phyloP scores from a whole-genome alignment of 2,329 filamentous ascomycete species.

The Beauveria rudraprayagi region DNA sequence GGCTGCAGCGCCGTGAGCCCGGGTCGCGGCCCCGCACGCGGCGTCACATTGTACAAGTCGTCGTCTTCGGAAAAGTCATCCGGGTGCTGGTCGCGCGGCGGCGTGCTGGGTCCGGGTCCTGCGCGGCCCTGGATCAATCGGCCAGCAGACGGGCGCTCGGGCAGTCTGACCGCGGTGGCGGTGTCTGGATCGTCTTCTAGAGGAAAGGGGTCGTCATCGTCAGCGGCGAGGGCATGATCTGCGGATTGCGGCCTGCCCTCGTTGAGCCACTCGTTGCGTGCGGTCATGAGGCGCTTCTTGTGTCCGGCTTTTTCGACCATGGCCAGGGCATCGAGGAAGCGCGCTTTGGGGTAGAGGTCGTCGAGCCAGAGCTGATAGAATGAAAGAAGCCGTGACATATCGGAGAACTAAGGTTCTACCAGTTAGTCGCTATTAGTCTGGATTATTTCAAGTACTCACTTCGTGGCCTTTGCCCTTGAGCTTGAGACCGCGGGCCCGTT shows the following conservation, averaged over 20 bases:
- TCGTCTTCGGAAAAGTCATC: conserved; percentile 36
- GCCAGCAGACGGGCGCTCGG: conserved; percentile 14
- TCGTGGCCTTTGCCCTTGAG: conserved; percentile 94
- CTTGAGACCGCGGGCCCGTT: conserved; percentile 61
- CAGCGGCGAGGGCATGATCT: conserved; percentile 17
- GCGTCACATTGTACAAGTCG: conserved; percentile 50
- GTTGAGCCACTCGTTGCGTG: conserved; percentile 76
- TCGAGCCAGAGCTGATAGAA: conserved; percentile 97
- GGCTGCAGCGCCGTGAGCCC: conserved; percentile 16
- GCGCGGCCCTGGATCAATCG: conserved; percentile 1
- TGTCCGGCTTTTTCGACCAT: conserved; percentile 95
- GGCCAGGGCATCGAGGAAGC: conserved; percentile 77
- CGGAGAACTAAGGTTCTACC: conserved; percentile 56
- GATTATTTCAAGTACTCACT: conserved; percentile 33
- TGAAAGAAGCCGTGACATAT: conserved; percentile 71
- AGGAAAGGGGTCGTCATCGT: conserved; percentile 19
- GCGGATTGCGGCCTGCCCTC: conserved; percentile 52
- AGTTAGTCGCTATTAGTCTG: not conserved
- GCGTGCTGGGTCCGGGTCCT: conserved; percentile 19
- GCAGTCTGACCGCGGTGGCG: conserved; percentile 17
- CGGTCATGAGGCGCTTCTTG: conserved; percentile 66
- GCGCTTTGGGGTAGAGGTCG: conserved; percentile 88
- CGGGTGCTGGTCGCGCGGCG: conserved; percentile 19
- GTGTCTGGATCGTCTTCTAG: not conserved
- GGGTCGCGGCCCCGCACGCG: conserved; percentile 20